These are phyloP conservation scores for Pichia cephalocereana DNA, from an alignment of 805 yeast genomes.

Conservation along the genomic window DNA sequence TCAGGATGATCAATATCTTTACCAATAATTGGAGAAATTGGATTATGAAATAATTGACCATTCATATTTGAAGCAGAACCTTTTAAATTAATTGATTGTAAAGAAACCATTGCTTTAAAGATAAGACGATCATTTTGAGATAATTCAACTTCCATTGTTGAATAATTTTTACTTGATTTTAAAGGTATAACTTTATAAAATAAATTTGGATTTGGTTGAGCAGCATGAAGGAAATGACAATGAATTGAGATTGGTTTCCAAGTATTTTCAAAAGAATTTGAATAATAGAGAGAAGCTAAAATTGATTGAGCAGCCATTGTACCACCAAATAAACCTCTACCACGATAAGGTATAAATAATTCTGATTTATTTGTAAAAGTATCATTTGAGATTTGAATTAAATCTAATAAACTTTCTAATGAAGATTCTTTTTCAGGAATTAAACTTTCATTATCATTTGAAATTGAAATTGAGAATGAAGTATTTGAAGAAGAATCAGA, in stretches of 20 bases:
- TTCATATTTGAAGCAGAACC: slow-evolving; percentile 25
- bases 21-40: slow-evolving; percentile 22
- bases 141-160: slow-evolving; percentile 45
- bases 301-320: slow-evolving; percentile 58
- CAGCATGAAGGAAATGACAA: slow-evolving; percentile 51
- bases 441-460: neutral
- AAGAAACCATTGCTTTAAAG: slow-evolving; percentile 43
- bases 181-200: slow-evolving; percentile 44
- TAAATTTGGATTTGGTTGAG: slow-evolving; percentile 36
- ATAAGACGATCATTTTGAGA: slow-evolving; percentile 43
- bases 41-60: slow-evolving; percentile 24
- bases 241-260: slow-evolving; percentile 55
- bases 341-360: slow-evolving; percentile 37
- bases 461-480: slow-evolving; percentile 1
- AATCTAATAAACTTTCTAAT: slow-evolving; percentile 18
- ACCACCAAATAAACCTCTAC: slow-evolving; percentile 67
- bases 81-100: slow-evolving; percentile 26
- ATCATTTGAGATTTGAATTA: slow-evolving; percentile 15
- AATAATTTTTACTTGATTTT: slow-evolving; percentile 43
- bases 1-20: slow-evolving; percentile 21
- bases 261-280: slow-evolving; percentile 24
- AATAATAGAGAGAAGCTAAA: slow-evolving; percentile 47
- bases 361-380: slow-evolving; percentile 18
- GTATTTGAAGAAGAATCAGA: slow-evolving; percentile 6
- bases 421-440: slow-evolving; percentile 3